These are phyloP conservation scores for Fragilariopsis cylindrus DNA, from an alignment of 108 stramenopile species.

Conservation along the genomic window DNA sequence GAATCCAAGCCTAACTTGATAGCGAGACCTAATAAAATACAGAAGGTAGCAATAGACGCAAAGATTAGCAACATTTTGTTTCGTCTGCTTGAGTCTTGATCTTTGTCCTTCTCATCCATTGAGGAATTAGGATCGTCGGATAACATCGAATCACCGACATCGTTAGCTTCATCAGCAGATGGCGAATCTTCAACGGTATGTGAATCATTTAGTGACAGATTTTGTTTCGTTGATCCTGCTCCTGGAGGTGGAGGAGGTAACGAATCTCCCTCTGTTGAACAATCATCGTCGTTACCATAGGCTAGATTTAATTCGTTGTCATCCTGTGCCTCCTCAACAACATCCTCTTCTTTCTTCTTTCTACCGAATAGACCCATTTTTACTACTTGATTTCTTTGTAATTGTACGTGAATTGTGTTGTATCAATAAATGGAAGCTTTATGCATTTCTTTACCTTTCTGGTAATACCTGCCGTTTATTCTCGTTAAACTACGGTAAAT, in stretches of 20 bases:
- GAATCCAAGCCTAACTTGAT: not conserved
- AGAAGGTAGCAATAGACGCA: not conserved
- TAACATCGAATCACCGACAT: too few species aligned
- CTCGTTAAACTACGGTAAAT: too few species aligned
- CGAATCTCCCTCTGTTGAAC: not conserved
- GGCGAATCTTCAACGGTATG: too few species aligned
- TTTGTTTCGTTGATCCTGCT: not conserved
- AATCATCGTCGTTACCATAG: not conserved
- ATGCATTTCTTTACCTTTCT: too few species aligned
- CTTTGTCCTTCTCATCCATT: conserved; percentile 1
- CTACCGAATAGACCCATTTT: not conserved
- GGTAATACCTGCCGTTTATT: too few species aligned
- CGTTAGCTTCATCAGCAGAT: too few species aligned
- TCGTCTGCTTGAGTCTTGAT: not conserved
- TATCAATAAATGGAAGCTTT: too few species aligned
- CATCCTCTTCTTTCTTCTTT: conserved; percentile 3
- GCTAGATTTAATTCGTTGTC: not conserved
- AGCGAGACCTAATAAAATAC: not conserved
- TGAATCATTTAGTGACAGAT: too few species aligned
- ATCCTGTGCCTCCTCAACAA: not conserved
- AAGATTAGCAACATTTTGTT: not conserved
- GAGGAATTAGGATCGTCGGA: not conserved
- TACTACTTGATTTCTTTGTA: too few species aligned
- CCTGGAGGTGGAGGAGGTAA: conserved; percentile 10
- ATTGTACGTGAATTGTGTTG: too few species aligned